Evolutionary conservation across 805 yeast species (phyloP).

Genomic region (Hanseniaspora guilliermondii): DNA sequence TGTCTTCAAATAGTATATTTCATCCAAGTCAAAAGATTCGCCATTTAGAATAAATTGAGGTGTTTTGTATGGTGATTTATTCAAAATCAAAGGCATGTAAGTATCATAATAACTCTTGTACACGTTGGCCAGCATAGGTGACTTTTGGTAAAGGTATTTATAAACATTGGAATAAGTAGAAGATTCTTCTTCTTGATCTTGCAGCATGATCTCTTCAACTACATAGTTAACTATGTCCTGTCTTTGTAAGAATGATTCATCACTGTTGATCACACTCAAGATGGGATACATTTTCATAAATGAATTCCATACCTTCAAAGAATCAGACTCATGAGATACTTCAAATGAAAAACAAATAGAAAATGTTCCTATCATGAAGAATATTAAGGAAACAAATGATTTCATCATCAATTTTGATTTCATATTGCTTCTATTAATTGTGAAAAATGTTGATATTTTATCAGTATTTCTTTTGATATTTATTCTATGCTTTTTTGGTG

Average conservation of each 20-base stretch:
- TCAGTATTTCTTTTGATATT: no score
- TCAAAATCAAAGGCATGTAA: not conserved
- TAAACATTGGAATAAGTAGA: not conserved
- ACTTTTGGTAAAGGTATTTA: not conserved
- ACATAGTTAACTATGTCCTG: not conserved
- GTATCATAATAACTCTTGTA: not conserved
- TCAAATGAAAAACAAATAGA: not conserved
- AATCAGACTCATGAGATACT: not conserved
- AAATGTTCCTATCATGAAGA: not conserved
- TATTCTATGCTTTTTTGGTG: no score
- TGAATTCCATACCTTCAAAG: constrained; percentile 9
- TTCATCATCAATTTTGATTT: not conserved
- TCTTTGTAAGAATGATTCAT: not conserved
- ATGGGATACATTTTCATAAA: constrained; percentile 4
- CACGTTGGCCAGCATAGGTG: not conserved
- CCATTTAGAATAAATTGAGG: constrained; percentile 6
- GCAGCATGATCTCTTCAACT: not conserved
- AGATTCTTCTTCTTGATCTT: not conserved
- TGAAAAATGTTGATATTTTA: not conserved
- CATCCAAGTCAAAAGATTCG: constrained; percentile 30
- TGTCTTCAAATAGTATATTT: constrained; percentile 67
- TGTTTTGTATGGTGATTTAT: constrained; percentile 7
- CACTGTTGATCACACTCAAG: not conserved
- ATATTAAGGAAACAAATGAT: not conserved
- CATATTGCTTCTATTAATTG: not conserved